Base-by-base conservation (phyloP, 2,329 filamentous ascomycete species). In the Orbilia quercus region DNA sequence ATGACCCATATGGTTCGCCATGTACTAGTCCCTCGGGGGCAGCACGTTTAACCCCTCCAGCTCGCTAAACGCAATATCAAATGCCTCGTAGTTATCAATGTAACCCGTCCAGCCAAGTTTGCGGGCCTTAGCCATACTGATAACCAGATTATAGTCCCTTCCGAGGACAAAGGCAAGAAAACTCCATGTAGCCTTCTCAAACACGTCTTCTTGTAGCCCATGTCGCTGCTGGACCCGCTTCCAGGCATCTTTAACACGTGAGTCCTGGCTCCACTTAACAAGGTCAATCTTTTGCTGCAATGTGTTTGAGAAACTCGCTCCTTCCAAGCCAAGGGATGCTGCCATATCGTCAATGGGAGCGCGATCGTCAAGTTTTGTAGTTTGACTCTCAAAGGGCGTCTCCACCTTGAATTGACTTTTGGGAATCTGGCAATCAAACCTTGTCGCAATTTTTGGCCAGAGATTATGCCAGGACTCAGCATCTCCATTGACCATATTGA, bases 71-170 rank as follows among this genome's bases (percentile, higher is more conserved):
- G 79, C 80, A 11, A 78, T 77, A 23, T 78, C 77, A 34, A 83
- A 77, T 11, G 78, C 79, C 14, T 81, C 80, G 78, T 80, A 83
- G 1, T 80, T 79, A 77, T 79, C 81, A n/a, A 72, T 64, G 59
- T 79, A 82, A 0, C 81, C 82, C 0, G 77, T 81, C 81, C 81
- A 85, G 0, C 83, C 83, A 22, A 80, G 76, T 70, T 80, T 80
- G 58, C 83, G 79, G 3, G 83, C 83, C 77, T 84, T 84, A 53
- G 79, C 83, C 80, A 84, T 83, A 59, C 78, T 80, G 50, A 81
- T 77, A 1, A 81, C 80, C 1, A 81, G 38, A 70, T 80, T 77
- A 70, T 79, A 82, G 40, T 80, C 78, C 36, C 83, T 76, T 0
- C 82, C 82, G 22, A 84, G 76, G 1, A 81, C 80, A 75, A 83